Percentiles rank a stretch among this genome's conserved stretches.
phyloP scores from a whole-genome alignment of 768 basidiomycete species.

The Suillus americanus region DNA sequence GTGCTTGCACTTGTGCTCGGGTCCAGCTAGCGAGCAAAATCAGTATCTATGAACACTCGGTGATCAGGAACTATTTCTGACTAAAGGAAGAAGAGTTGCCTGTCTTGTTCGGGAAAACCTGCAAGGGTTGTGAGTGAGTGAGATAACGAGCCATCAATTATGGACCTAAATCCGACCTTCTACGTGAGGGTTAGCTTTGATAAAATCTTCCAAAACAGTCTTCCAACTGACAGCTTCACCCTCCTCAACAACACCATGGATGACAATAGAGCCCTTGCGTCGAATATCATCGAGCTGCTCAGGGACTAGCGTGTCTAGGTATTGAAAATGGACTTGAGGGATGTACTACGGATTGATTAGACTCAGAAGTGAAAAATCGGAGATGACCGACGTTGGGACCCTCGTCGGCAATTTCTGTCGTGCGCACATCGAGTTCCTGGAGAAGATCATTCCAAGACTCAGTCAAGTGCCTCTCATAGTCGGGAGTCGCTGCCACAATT shows the following conservation, averaged over 20 bases:
- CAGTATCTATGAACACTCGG: not conserved
- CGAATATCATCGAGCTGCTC: constrained; percentile 52
- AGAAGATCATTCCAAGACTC: constrained; percentile 61
- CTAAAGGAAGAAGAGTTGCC: constrained; percentile 77
- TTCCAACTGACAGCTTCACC: constrained; percentile 60
- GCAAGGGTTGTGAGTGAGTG: not conserved
- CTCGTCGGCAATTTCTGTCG: constrained; percentile 42
- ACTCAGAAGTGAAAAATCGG: not conserved
- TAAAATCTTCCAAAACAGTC: constrained; percentile 51
- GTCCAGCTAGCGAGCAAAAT: constrained; percentile 38
- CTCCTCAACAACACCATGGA: constrained; percentile 59
- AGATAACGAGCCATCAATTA: not conserved
- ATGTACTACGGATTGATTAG: constrained; percentile 42
- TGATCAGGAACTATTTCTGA: constrained; percentile 28
- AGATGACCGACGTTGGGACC: constrained; percentile 47
- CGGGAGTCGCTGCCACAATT: constrained; percentile 51
- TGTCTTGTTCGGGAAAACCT: constrained; percentile 58
- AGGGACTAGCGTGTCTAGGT: constrained; percentile 45
- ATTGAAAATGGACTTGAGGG: constrained; percentile 59
- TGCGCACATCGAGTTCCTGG: constrained; percentile 45
- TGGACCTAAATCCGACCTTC: constrained; percentile 39
- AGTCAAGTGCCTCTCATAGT: constrained; percentile 49
- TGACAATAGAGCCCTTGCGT: constrained; percentile 58
- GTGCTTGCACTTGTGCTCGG: constrained; percentile 61
- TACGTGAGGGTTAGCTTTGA: constrained; percentile 54